Conservation (phyloP, 441 rosid species). For the Hura crepitans region DNA sequence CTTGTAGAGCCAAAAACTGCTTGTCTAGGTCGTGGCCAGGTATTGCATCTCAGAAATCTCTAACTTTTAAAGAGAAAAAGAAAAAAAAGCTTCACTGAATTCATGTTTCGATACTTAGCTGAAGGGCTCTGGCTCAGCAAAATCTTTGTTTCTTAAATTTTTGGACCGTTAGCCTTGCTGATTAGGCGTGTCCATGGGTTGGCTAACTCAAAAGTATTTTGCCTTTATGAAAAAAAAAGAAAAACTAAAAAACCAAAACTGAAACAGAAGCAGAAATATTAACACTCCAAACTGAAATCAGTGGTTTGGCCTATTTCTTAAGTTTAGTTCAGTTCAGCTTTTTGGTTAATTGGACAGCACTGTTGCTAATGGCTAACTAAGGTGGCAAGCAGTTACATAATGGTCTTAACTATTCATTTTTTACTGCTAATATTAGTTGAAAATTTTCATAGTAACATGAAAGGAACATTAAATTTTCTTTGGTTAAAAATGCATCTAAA, state of each 20-base stretch:
- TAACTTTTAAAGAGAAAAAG: not conserved
- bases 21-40: constrained; percentile 78
- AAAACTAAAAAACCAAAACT: no score
- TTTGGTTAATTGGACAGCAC: no score
- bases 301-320: no score
- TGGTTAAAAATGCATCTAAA: not conserved
- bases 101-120: not conserved
- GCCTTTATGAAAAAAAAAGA: no score
- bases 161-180: not conserved
- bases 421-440: not conserved
- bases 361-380: not conserved
- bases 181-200: no score
- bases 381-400: not conserved
- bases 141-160: constrained; percentile 3
- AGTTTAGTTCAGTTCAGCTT: no score
- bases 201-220: no score
- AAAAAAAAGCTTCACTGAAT: not conserved
- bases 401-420: not conserved
- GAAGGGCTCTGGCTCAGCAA: not conserved
- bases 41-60: constrained; percentile 25
- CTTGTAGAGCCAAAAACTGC: constrained; percentile 68
- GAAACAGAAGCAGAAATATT: no score
- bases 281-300: no score
- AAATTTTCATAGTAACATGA: not conserved
- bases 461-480: not conserved